A percentile compares a stretch with the other conserved stretches of the same genome.
These are phyloP conservation scores for Papiliotrema laurentii DNA, from an alignment of 1,284 basidiomycete species.

Conservation along the genomic window DNA sequence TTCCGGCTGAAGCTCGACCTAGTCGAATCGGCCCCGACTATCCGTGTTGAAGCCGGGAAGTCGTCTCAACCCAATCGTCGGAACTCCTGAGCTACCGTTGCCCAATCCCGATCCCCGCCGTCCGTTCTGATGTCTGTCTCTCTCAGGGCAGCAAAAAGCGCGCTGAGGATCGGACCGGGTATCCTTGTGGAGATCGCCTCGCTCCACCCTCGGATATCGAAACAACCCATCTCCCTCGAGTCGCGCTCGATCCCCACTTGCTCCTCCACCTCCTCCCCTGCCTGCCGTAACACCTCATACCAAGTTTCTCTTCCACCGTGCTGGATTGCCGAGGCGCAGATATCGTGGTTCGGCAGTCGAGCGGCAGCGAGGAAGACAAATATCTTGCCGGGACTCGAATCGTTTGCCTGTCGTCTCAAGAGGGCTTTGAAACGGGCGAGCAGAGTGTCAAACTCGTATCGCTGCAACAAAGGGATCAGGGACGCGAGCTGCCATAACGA, in stretches of 20 bases:
- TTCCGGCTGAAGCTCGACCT: no score
- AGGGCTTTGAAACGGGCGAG: background rate
- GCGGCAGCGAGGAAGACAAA: conserved; percentile 4
- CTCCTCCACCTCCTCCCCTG: background rate
- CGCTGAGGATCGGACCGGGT: background rate
- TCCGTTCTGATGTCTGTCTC: no score
- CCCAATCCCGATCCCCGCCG: no score
- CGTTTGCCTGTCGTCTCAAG: background rate
- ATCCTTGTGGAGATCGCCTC: background rate
- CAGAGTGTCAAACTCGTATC: conserved; percentile 1
- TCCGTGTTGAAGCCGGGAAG: no score
- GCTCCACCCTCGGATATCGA: background rate
- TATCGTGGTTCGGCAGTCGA: background rate
- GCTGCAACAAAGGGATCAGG: background rate
- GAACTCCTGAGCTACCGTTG: no score
- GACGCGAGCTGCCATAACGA: background rate
- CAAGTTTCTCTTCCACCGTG: background rate
- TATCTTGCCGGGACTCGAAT: background rate
- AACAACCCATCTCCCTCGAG: background rate
- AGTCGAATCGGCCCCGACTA: no score
- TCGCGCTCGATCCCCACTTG: conserved; percentile 1
- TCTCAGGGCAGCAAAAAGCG: background rate
- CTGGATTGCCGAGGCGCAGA: background rate
- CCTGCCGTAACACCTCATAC: background rate
- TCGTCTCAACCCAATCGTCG: no score